Base-by-base conservation (phyloP, 2,329 filamentous ascomycete genomes). In the Fusarium pseudograminearum region DNA sequence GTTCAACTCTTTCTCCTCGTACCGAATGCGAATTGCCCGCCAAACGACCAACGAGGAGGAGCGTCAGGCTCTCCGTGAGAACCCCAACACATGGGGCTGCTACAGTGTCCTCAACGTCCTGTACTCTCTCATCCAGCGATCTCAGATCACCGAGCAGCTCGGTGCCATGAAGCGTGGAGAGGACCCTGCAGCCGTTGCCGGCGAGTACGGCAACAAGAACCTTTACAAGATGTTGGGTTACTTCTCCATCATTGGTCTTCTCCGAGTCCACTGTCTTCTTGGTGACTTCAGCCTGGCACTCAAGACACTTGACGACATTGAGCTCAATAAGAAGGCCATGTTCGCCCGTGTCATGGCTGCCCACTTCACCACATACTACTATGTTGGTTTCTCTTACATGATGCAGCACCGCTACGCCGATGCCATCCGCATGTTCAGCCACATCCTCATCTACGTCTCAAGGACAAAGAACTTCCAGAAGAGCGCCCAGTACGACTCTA, bases 381-480 rank as follows among this genome's bases (percentile, higher is more conserved):
- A 98, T 81, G 95, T 99, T 69, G 96, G 96, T 75, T 99, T 99
- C 90, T 97, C 93, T 74, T 99, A 99, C 91, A 98, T 99, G 95
- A 99, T 99, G 96, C 97, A 98, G 93, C 94, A 96, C 85, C 93
- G 96, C 80, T 99, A 99, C 81, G 93, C 94, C 83, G 96, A 99
- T 83, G 96, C 96, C 81, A 98, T 99, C 85, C 94, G 95, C 87
- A 97, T 98, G 91, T 99, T 99, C 90, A 97, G 93, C 87, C 96
- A 99, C 88, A 99, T 99, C 82, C 90, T 99, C 76, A 92, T 99
- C 84, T 99, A 98, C 84, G 94, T 99, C 73, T 97, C 94, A 74
- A 89, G 96, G 77, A 99, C 96, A 79, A 99, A 99, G 92, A 98
- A 98, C 88, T 98, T 98, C 90, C 96, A 99, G 85, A 99, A 98